Base-by-base conservation (phyloP, 2,329 filamentous ascomycete genomes). In the Parafenestella ontariensis region DNA sequence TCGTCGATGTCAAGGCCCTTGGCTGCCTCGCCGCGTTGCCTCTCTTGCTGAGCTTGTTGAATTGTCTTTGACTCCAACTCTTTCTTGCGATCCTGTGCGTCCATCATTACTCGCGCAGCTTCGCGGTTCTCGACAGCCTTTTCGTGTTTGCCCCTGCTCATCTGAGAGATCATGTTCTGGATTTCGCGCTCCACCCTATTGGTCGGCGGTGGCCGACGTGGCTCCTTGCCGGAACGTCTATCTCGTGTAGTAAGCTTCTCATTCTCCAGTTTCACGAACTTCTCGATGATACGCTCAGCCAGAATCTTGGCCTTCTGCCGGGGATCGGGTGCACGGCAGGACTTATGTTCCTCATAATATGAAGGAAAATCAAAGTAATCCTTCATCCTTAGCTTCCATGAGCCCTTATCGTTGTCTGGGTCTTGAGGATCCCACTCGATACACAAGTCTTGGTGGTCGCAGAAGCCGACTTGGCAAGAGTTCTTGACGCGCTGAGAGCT, bases 401-500 rank as follows among this genome's bases (percentile, higher is more conserved):
- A 42, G 21, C 54, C 50, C 3, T 54, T 43, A 4, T n/a, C 29
- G 11, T 57, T 57, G 5, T 50, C 36, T 10, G 50, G 54, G n/a
- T 57, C 54, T 3, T 29, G 0, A 10, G 46, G n/a, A 11, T 40
- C 33, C 54, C 54, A 57, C 18, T 50, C 33, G 1, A 57, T 41
- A n/a, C 31, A 11, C 9, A 54, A 45, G n/a, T 54, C 43, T 17
- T 41, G 8, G 21, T 57, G 54, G 15, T 44, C 2, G 39, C 54
- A 57, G 23, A 57, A 26, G 2, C 29, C 34, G 1, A 54, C 54
- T 6, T 40, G 37, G 3, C 40, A 47, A 9, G 48, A 43, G 23
- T 47, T 36, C 0, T 43, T 42, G 6, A n/a, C 3, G 33, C 33
- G 18, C 20, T 9, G 33, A 18, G 9, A 10, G 3, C 8, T 33